Conservation (phyloP, 441 rosid species). For the Gossypium trilobum region DNA sequence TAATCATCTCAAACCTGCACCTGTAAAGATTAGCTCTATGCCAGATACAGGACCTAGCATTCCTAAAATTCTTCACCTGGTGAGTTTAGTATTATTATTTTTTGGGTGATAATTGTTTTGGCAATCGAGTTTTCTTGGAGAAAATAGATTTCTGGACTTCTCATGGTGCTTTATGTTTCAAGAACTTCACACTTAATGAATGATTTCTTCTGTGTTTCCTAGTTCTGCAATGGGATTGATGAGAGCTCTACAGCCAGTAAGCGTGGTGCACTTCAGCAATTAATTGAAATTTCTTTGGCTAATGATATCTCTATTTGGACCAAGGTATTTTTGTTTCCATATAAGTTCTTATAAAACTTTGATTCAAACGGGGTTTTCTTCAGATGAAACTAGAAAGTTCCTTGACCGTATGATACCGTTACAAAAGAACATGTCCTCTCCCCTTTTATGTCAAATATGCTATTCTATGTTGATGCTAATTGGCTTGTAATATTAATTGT, state of each 20-base stretch:
- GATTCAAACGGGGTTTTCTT: not conserved
- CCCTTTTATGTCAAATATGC: not conserved
- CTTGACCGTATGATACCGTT: not conserved
- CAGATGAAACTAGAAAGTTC: not conserved
- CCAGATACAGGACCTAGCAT: slow-evolving; percentile 70
- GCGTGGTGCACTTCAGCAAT: slow-evolving; percentile 66
- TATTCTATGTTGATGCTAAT: not conserved
- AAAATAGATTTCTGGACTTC: not conserved
- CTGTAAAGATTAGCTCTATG: slow-evolving; percentile 41
- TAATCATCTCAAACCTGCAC: slow-evolving; percentile 37
- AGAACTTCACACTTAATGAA: slow-evolving; percentile 10
- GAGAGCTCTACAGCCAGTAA: slow-evolving; percentile 49
- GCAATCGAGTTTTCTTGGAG: not conserved
- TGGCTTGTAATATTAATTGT: slow-evolving; percentile 6
- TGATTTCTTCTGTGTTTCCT: slow-evolving; percentile 16
- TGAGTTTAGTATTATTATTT: slow-evolving; percentile 29
- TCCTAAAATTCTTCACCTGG: slow-evolving; percentile 91
- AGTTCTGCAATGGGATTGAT: slow-evolving; percentile 67
- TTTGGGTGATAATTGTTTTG: not conserved
- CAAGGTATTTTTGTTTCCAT: slow-evolving; percentile 37
- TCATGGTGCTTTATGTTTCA: not conserved
- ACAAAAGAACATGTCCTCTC: not conserved
- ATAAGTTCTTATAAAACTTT: not conserved
- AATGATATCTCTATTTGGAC: slow-evolving; percentile 67
- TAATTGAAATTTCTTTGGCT: slow-evolving; percentile 65